A percentile compares a stretch with the other conserved stretches of the same genome.
These are phyloP conservation scores for Pelargonium nanum DNA, from an alignment of 345 rosid genomes.

Conservation along the genomic window DNA sequence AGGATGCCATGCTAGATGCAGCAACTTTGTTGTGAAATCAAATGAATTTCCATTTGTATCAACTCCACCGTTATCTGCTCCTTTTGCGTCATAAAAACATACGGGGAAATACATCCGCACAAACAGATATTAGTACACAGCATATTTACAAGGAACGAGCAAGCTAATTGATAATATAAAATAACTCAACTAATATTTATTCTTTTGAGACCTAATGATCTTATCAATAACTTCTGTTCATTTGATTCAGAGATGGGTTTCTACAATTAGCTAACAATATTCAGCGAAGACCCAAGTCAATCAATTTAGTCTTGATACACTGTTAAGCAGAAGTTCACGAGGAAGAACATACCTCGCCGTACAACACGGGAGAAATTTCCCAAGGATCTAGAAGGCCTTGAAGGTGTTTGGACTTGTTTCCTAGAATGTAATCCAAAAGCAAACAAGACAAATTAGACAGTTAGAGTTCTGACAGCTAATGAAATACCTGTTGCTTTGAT, in stretches of 20 bases:
- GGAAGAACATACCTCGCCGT: slow-evolving; percentile 33
- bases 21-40: slow-evolving; percentile 40
- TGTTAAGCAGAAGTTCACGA: neutral
- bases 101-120: too few relatives aligned
- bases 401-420: slow-evolving; percentile 38
- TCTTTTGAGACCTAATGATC: too few relatives aligned
- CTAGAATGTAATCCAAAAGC: slow-evolving; percentile 16
- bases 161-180: too few relatives aligned
- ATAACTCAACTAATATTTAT: too few relatives aligned
- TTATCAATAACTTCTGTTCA: neutral
- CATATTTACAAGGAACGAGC: too few relatives aligned
- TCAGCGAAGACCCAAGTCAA: neutral
- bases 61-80: slow-evolving; percentile 29
- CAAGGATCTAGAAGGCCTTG: slow-evolving; percentile 49
- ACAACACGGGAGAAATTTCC: slow-evolving; percentile 38
- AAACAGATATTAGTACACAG: neutral
- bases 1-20: slow-evolving; percentile 60
- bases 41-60: slow-evolving; percentile 43
- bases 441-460: neutral
- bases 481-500: too few relatives aligned
- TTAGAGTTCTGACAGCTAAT: too few relatives aligned
- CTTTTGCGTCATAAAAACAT: slow-evolving; percentile 8
- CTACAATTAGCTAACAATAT: neutral
- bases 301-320: neutral
- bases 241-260: neutral